Evolutionary conservation across 768 basidiomycete genomes (phyloP), one percentile per base, ranked within the genome.

Genomic region (Termitomyces titanicus): DNA sequence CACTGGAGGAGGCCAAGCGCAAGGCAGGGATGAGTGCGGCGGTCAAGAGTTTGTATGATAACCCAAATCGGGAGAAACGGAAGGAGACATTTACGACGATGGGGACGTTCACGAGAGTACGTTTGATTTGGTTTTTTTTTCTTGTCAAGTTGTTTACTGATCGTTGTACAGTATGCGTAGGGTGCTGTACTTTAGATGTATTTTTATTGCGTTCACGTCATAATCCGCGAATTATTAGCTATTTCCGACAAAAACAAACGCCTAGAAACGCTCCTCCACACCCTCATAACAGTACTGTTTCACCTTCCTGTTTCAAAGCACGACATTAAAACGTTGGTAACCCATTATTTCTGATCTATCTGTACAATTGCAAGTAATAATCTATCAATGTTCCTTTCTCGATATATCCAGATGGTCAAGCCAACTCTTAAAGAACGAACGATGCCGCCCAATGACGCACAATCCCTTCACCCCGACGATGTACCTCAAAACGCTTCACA

Each of bases 41-140:
- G 15, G 85, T 97, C 34, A 89, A 88, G 73, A 87, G 86, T 34
- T 66, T 97, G 61, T 97, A 95, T 66, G 79, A 71, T 39, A 82
- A 84, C 54, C 79, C 82, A 20, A 78, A 75, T 46, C 38, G 58
- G 15, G 71, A 78, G 48, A 74, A 75, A 59, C 78, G 74, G 66
- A 92, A 93, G 66, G 89, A 89, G 72, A 94, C 91, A 6, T 95
- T 94, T 63, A 92, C 92, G 81, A 95, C 93, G 1, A 89, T 87
- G 81, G 85, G 86, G 17, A 96, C 94, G 12, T 97, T 95, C 62
- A 95, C 89, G 9, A 82, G 94, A 72, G 93, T 94, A 66, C 70
- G 93, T 70, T n/a, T 40, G 12, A 31, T 5, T 55, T 34, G n/a
- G n/a, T n/a, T n/a, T 2, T 27, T 53, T 12, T 35, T 15, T 47